Conservation (phyloP, 208 protist genomes). For the Crithidia fasciculata region DNA sequence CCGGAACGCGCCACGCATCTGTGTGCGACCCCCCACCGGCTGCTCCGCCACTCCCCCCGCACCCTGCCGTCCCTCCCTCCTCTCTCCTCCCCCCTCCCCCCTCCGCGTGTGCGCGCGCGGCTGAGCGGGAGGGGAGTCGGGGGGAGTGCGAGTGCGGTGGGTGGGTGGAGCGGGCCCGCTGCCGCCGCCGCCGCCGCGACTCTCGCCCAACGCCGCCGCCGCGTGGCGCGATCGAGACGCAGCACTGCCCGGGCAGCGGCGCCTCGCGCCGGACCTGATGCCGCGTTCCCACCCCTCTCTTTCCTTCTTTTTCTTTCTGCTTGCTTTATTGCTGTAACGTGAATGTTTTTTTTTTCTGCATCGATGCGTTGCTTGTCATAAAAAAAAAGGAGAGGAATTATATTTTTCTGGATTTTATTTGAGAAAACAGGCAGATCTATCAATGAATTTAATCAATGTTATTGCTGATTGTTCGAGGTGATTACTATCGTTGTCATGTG, state of each 20-base stretch:
- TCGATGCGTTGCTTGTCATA: too few relatives aligned
- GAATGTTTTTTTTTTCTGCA: too few relatives aligned
- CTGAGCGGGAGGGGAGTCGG: not conserved
- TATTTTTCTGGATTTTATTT: too few relatives aligned
- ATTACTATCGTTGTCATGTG: too few relatives aligned
- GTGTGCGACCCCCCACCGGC: constrained; percentile 20
- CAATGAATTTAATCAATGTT: too few relatives aligned
- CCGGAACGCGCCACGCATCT: not conserved
- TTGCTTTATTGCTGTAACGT: too few relatives aligned
- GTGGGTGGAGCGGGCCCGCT: not conserved
- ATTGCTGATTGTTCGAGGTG: too few relatives aligned
- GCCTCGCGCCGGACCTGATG: not conserved
- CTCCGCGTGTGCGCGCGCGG: not conserved
- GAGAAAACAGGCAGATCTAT: too few relatives aligned
- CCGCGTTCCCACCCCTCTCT: not conserved
- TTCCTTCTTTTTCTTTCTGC: too few relatives aligned
- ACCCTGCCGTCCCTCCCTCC: not conserved
- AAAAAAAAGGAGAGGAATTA: too few relatives aligned
- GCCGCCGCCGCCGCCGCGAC: constrained; percentile 15
- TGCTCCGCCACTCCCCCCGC: not conserved
- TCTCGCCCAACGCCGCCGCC: constrained; percentile 6
- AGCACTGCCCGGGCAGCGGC: constrained; percentile 1
- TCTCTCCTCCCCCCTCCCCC: not conserved
- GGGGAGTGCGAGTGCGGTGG: not conserved
- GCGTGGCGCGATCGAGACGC: constrained; percentile 21